Conservation (phyloP, 148 eudicot species). For the Rhododendron molle region DNA sequence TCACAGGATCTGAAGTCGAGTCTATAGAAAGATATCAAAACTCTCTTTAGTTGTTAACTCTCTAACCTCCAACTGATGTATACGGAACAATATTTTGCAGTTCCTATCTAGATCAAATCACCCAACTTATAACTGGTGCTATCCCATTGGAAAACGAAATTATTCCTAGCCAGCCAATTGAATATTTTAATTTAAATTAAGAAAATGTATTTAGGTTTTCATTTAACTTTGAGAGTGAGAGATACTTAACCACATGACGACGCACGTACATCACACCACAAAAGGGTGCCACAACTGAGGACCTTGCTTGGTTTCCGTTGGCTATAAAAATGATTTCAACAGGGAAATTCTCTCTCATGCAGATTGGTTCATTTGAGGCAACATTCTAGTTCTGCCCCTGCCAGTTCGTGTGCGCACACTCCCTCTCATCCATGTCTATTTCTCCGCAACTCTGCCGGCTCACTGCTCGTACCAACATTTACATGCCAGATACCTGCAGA, state of each 20-base stretch:
- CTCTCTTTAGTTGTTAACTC: too few species aligned
- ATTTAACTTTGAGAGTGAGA: background rate
- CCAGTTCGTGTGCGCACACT: background rate
- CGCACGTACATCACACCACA: background rate
- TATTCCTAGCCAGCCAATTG: too few species aligned
- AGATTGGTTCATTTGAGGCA: background rate
- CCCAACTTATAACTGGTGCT: background rate
- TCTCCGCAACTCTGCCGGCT: constrained; percentile 44
- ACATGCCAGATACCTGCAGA: constrained; percentile 27
- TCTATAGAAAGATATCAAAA: too few species aligned
- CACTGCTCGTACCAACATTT: constrained; percentile 32
- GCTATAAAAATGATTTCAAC: background rate
- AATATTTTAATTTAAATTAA: background rate
- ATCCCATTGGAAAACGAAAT: background rate
- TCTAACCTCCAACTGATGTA: too few species aligned
- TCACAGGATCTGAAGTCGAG: too few species aligned
- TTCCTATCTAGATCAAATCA: background rate
- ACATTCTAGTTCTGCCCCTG: background rate
- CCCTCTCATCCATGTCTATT: constrained; percentile 24
- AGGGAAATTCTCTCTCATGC: background rate
- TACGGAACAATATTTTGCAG: too few species aligned
- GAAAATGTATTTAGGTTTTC: background rate
- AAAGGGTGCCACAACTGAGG: background rate
- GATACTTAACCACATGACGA: background rate
- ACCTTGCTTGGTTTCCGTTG: background rate